These are phyloP conservation scores for Hypoxylon fragiforme DNA, from an alignment of 495 filamentous ascomycete genomes.

Conservation along the genomic window DNA sequence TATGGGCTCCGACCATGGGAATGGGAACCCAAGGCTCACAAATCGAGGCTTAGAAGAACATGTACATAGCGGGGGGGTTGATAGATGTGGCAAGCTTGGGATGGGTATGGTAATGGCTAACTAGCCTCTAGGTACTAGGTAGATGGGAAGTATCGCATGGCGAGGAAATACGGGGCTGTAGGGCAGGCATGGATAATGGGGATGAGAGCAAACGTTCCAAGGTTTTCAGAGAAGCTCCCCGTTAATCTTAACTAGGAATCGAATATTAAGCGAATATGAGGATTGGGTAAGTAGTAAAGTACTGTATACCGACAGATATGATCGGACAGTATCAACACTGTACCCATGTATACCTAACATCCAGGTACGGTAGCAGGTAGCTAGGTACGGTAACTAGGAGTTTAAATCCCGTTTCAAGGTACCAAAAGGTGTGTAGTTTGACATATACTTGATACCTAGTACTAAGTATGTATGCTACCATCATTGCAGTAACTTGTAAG, in stretches of 20 bases:
- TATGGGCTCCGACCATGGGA: conserved; percentile 13
- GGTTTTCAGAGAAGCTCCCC: conserved; percentile 15
- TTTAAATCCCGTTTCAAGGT: conserved; percentile 11
- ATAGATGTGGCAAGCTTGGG: conserved; percentile 27
- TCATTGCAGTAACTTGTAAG: too few species aligned
- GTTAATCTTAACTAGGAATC: conserved; percentile 27
- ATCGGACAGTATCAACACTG: conserved; percentile 21
- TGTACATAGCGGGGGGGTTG: conserved; percentile 19
- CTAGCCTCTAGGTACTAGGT: too few species aligned
- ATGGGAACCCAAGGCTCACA: conserved; percentile 16
- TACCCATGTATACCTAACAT: conserved; percentile 22
- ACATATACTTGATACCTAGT: too few species aligned
- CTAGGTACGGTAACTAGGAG: too few species aligned
- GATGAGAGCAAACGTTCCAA: conserved; percentile 22
- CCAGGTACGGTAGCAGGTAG: too few species aligned
- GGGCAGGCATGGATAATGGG: conserved; percentile 25
- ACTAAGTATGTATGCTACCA: too few species aligned
- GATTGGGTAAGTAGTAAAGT: conserved; percentile 5
- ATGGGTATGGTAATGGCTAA: conserved; percentile 10
- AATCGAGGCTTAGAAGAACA: conserved; percentile 14
- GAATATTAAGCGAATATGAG: conserved; percentile 26
- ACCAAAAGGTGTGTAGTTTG: too few species aligned
- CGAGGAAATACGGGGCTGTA: conserved; percentile 29
- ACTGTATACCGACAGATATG: conserved; percentile 13
- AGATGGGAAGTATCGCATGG: conserved; percentile 11